Base-by-base conservation (phyloP, 2,329 filamentous ascomycete genomes). In the Myrmaecium sp. region DNA sequence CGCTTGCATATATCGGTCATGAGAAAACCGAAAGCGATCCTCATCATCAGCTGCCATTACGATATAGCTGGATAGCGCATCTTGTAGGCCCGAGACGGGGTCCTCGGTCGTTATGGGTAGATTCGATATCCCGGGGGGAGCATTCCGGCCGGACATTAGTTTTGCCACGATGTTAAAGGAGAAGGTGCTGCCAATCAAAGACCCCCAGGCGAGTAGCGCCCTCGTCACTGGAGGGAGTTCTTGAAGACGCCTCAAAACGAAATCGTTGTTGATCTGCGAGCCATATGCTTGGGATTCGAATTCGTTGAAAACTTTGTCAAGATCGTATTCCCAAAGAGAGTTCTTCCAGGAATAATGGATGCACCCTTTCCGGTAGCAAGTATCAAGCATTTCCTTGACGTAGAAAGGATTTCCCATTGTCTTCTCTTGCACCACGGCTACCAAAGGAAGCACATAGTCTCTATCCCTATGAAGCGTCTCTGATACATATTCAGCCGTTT, bases 281-380 rank as follows among this genome's bases (percentile, higher is more conserved):
- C 81, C 79, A 41, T 83, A 76, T 31, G 74, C 70, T 25, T 82
- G 74, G 22, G 74, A 72, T 39, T 77, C 69, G 41, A 94, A 92
- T 36, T 91, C 74, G 24, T 76, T 72, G 43, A 93, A 93, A 2
- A 94, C 69, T 36, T 68, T 71, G 49, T 94, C 83, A 7, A 94
- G 56, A 42, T 91, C 77, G 45, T 75, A 94, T 23, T 76, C 65
- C 86, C 86, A 95, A 23, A 67, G 64, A 24, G 73, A 79, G 36
- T 76, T 69, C 38, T 72, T 73, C 62, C 89, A 93, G 34, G 83
- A 82, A 49, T 92, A 94, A 68, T 74, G 92, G 26, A 94, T 77
- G 47, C 80, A 92, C 37, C 75, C 75, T 44, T 81, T 89, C 21
- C 80, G 71, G 47, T 92, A 74, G 46, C 81, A 91, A 3, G 77